Conservation (phyloP, 2,329 filamentous ascomycete species). For the Trichoderma aggressivum region DNA sequence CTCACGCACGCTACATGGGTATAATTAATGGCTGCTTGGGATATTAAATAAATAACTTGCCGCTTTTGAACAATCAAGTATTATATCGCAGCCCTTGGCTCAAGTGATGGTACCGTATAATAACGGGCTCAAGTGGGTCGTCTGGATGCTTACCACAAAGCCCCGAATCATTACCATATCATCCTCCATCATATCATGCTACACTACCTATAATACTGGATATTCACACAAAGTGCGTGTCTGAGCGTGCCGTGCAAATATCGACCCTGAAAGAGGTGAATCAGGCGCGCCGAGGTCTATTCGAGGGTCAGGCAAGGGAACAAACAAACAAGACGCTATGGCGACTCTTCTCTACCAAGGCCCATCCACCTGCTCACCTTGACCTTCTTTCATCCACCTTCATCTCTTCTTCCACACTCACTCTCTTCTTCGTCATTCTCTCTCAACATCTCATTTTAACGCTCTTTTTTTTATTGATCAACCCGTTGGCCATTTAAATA, state of each 20-base stretch:
- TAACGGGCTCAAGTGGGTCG: background rate
- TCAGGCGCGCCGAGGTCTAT: background rate
- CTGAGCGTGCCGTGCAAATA: background rate
- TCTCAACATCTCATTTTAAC: background rate
- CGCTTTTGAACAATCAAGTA: background rate
- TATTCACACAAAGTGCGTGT: background rate
- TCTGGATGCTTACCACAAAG: background rate
- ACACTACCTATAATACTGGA: background rate
- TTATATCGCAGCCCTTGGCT: background rate
- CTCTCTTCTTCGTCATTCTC: background rate
- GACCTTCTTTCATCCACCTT: too few species aligned
- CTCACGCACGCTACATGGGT: slow-evolving; percentile 8
- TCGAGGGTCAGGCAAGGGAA: background rate
- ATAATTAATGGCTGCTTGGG: background rate
- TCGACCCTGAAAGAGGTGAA: background rate
- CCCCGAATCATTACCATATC: background rate
- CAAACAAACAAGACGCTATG: background rate
- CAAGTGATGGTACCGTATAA: background rate
- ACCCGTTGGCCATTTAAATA: background rate
- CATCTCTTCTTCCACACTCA: background rate
- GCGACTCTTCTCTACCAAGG: background rate
- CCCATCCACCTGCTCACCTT: background rate
- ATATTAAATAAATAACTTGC: background rate
- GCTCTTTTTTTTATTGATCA: background rate
- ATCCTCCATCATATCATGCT: background rate